A percentile compares a stretch with the other conserved stretches of the same genome.
Evolutionary conservation across 805 yeast species (phyloP).

Genomic region (Saturnispora ahearnii): DNA sequence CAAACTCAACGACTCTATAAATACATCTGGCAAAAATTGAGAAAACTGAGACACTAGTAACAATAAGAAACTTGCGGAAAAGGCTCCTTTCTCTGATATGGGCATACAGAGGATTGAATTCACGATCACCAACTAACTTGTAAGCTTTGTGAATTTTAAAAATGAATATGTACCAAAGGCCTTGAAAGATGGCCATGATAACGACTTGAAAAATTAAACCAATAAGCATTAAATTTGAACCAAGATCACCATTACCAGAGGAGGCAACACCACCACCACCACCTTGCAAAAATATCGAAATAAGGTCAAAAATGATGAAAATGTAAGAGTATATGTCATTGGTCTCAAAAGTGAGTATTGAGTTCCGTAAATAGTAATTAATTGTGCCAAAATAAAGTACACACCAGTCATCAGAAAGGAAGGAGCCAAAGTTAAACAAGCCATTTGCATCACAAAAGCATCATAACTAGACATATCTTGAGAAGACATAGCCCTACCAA

Average conservation of each 20-base stretch:
- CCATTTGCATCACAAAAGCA: slow-evolving; percentile 53
- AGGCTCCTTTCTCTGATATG: slow-evolving; percentile 27
- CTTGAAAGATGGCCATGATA: slow-evolving; percentile 51
- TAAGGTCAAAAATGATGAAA: slow-evolving; percentile 59
- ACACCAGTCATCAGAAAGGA: slow-evolving; percentile 80
- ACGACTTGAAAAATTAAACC: slow-evolving; percentile 69
- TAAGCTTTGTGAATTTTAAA: slow-evolving; percentile 26
- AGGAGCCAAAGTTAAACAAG: slow-evolving; percentile 68
- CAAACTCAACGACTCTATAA: slow-evolving; percentile 61
- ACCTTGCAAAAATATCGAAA: slow-evolving; percentile 60
- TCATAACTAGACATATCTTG: slow-evolving; percentile 26
- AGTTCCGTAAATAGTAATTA: slow-evolving; percentile 52
- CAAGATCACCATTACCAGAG: slow-evolving; percentile 13
- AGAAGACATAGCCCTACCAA: slow-evolving; percentile 42
- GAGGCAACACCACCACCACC: slow-evolving; percentile 55
- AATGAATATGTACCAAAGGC: slow-evolving; percentile 38
- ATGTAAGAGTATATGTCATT: slow-evolving; percentile 50
- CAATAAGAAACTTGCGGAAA: slow-evolving; percentile 37
- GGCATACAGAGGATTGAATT: slow-evolving; percentile 29
- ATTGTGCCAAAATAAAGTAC: slow-evolving; percentile 61
- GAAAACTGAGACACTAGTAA: slow-evolving; percentile 37
- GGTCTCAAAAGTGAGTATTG: slow-evolving; percentile 46
- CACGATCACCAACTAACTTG: slow-evolving; percentile 18
- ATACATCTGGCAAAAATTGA: slow-evolving; percentile 55
- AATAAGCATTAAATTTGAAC: slow-evolving; percentile 49